These are phyloP conservation scores for Millerozyma miso DNA, from an alignment of 805 yeast genomes.

Conservation along the genomic window DNA sequence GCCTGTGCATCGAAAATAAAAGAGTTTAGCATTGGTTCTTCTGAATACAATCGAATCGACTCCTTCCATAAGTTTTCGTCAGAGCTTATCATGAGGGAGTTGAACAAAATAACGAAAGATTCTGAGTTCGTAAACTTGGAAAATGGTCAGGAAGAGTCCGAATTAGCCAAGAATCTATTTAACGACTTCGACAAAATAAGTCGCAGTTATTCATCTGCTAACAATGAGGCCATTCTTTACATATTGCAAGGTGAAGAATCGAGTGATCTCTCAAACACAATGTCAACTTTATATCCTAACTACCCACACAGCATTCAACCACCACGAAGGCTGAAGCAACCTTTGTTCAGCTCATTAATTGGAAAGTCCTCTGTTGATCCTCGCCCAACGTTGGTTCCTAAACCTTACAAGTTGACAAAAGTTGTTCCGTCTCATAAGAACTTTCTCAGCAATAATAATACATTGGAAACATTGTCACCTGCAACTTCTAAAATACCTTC, in stretches of 20 bases:
- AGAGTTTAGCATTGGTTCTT: constrained; percentile 45
- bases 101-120: constrained; percentile 25
- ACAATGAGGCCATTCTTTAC: constrained; percentile 55
- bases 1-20: constrained; percentile 48
- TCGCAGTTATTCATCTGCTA: constrained; percentile 43
- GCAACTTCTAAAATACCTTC: constrained; percentile 30
- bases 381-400: constrained; percentile 64
- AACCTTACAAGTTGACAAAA: constrained; percentile 61
- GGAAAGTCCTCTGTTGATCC: constrained; percentile 72
- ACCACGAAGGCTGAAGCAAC: constrained; percentile 56
- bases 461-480: constrained; percentile 28
- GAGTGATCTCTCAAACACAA: constrained; percentile 9
- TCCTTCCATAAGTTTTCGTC: constrained; percentile 58
- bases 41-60: constrained; percentile 51
- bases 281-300: constrained; percentile 31
- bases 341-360: constrained; percentile 73
- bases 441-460: constrained; percentile 15
- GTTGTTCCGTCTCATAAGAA: constrained; percentile 49
- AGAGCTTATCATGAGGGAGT: constrained; percentile 61
- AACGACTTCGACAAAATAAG: constrained; percentile 62
- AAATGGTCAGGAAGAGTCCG: constrained; percentile 16
- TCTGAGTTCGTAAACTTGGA: constrained; percentile 9
- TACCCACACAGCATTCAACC: constrained; percentile 13
- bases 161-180: constrained; percentile 41
- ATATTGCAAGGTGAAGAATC: constrained; percentile 31